phyloP scores from a whole-genome alignment of 2,329 filamentous ascomycete species.

The Orbilia quercus region DNA sequence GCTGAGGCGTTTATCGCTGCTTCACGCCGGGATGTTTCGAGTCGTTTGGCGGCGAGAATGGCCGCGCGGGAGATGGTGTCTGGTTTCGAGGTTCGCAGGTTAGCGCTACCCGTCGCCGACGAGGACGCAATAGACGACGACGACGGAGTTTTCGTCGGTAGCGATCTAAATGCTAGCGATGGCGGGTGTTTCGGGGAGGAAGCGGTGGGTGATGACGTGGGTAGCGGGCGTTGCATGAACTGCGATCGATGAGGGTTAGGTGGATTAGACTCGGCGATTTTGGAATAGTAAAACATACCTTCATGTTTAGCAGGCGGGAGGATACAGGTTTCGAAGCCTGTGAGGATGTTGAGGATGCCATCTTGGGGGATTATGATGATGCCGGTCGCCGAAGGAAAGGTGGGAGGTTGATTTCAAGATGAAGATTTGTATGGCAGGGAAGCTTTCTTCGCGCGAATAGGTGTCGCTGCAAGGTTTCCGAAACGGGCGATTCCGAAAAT shows the following conservation, averaged over 20 bases:
- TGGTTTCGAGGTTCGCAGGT: background rate
- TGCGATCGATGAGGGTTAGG: background rate
- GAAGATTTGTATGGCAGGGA: no score
- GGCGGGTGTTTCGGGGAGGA: conserved; percentile 20
- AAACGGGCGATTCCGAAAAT: no score
- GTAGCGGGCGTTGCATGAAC: conserved; percentile 52
- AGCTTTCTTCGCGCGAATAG: no score
- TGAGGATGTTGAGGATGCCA: conserved; percentile 24
- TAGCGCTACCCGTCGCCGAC: background rate
- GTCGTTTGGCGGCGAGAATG: conserved; percentile 32
- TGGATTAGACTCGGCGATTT: background rate
- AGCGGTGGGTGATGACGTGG: conserved; percentile 1
- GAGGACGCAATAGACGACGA: background rate
- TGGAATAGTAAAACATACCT: conserved; percentile 14
- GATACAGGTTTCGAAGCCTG: conserved; percentile 48
- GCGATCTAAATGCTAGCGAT: conserved; percentile 2
- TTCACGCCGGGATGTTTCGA: conserved; percentile 35
- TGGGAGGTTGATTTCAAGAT: background rate
- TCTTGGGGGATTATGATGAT: background rate
- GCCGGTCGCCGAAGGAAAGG: background rate
- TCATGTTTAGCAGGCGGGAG: conserved; percentile 51
- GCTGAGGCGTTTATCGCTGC: conserved; percentile 32
- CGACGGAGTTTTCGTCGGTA: background rate
- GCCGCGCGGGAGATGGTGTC: conserved; percentile 29
- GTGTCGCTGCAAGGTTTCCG: no score